Evolutionary conservation across 108 stramenopile species (phyloP).

Genomic region (Cyclotella choctawhatcheeana): DNA sequence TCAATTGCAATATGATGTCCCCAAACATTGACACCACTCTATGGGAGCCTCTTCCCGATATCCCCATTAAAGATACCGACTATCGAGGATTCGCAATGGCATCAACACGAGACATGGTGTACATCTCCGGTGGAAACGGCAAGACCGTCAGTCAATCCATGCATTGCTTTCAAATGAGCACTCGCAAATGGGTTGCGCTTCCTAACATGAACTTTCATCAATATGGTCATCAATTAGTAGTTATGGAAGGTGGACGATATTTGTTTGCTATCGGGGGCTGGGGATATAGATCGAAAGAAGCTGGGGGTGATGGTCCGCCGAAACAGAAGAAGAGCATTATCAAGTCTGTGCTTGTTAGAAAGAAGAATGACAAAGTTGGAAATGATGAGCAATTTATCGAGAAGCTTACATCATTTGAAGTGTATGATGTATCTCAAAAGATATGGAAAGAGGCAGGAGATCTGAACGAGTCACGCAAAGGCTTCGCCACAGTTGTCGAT

Average conservation of each 20-base stretch:
- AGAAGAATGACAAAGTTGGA: neutral
- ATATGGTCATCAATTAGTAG: slow-evolving; percentile 27
- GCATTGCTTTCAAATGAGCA: slow-evolving; percentile 6
- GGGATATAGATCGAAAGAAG: slow-evolving; percentile 11
- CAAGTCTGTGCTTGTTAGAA: neutral
- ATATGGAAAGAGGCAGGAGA: slow-evolving; percentile 30
- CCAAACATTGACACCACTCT: slow-evolving; percentile 1
- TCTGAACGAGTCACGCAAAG: slow-evolving; percentile 23
- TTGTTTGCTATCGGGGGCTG: slow-evolving; percentile 33
- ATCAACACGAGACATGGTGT: slow-evolving; percentile 16
- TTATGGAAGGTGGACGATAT: slow-evolving; percentile 20
- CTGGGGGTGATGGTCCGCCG: neutral
- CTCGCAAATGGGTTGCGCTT: slow-evolving; percentile 26
- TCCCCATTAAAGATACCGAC: slow-evolving; percentile 4
- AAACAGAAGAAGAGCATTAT: slow-evolving; percentile 14
- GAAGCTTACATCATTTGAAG: slow-evolving; percentile 24
- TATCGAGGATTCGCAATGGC: slow-evolving; percentile 27
- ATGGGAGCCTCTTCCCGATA: slow-evolving; percentile 20
- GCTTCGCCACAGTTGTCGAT: slow-evolving; percentile 24
- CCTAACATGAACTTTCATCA: slow-evolving; percentile 23
- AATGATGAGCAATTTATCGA: neutral
- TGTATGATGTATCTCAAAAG: slow-evolving; percentile 27
- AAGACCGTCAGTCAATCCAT: slow-evolving; percentile 1
- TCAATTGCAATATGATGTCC: neutral
- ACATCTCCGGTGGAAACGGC: slow-evolving; percentile 22